Base-by-base conservation (phyloP, 2,329 filamentous ascomycete genomes). In the Cladosporium colombiae region DNA sequence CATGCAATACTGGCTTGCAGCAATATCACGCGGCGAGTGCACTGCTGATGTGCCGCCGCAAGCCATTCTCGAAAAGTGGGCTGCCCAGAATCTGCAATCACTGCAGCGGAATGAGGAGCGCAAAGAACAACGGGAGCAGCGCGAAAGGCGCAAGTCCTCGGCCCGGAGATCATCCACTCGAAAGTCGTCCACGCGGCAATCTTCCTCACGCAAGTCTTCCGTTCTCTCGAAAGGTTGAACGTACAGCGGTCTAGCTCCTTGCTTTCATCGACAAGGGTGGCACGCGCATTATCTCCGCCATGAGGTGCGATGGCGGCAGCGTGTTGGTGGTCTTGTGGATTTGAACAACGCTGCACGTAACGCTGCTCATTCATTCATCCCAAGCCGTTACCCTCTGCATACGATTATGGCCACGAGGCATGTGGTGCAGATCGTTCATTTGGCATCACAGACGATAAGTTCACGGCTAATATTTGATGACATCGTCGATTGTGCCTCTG, bases 1-100 rank as follows among this genome's bases (percentile, higher is more conserved):
- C 33, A 55, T 63, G 61, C 61, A 63, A 27, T 23, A 23, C 35
- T 63, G 61, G 61, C 50, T 55, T 7, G 61, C 61, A 5, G 61
- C 50, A 23, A 56, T 63, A 16, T 16, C 50, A n/a, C 61, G 61
- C 33, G 25, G 50, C 18, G 61, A 63, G 13, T 56, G 50, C 35
- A 56, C 50, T 1, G 50, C 52, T 8, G 61, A 63, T 7, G 49
- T 31, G 33, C 50, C 61, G 14, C 61, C 61, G 18, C 33, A 21
- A 23, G 50, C 53, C 25, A 23, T 63, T 4, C 7, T 56, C 11
- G 61, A 56, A 50, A 50, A 56, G 27, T 63, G 61, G 61, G 31
- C 33, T 7, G n/a, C 23, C 10, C 49, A 46, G 25, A 63, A 56
- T 5, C n/a, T 62, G 33, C 35, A 50, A 1, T 21, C 25, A 3